Conservation (phyloP, 1,139 yeast genomes). For the Debaryomyces subglobosus region DNA sequence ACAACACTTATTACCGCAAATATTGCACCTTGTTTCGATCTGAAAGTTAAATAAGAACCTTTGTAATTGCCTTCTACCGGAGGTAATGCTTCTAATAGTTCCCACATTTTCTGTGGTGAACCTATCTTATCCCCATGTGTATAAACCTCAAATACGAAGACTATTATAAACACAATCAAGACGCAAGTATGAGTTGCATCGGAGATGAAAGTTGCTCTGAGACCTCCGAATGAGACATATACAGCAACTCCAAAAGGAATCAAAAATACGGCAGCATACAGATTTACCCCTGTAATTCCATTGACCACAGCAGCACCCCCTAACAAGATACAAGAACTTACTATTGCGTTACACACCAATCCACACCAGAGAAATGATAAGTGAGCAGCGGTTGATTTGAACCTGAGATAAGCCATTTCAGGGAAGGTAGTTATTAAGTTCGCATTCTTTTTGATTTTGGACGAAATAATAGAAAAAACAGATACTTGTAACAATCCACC, state of each 20-base stretch:
- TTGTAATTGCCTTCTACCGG: conserved; percentile 27
- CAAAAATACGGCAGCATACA: conserved; percentile 37
- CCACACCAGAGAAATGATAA: conserved; percentile 40
- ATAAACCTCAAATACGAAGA: conserved; percentile 30
- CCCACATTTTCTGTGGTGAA: conserved; percentile 50
- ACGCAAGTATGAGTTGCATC: conserved; percentile 51
- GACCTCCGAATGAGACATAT: conserved; percentile 48
- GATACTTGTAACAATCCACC: conserved; percentile 41
- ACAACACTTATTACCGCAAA: no score
- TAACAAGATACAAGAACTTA: conserved; percentile 36
- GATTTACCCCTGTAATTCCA: conserved; percentile 41
- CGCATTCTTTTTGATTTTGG: conserved; percentile 41
- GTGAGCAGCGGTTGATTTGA: conserved; percentile 37
- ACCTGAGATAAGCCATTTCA: conserved; percentile 40
- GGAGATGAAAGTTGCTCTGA: conserved; percentile 49
- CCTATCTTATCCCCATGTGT: conserved; percentile 45
- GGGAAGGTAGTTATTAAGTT: conserved; percentile 43
- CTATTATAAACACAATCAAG: conserved; percentile 39
- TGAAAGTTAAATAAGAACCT: no score
- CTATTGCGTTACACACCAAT: conserved; percentile 39
- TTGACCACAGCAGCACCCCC: conserved; percentile 41
- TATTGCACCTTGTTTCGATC: no score
- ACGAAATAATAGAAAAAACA: conserved; percentile 39
- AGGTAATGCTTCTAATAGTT: conserved; percentile 37
- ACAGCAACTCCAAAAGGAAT: conserved; percentile 44